Percentiles rank a stretch among this genome's conserved stretches.
Conservation (phyloP, 495 filamentous ascomycete species). For the Pyronema domesticum region DNA sequence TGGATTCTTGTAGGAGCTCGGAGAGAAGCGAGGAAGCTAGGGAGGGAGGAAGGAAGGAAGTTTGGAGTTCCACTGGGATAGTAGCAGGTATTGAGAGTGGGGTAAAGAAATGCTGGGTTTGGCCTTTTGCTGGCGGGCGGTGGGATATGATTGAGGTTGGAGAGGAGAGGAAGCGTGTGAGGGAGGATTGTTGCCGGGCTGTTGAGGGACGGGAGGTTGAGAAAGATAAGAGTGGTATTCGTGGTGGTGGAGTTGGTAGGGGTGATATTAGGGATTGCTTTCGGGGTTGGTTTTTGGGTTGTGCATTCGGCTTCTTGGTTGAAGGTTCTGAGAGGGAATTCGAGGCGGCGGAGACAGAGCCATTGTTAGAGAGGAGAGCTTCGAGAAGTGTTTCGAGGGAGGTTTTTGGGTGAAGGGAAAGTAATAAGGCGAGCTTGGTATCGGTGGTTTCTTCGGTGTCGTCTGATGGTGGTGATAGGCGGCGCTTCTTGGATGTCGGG, state of each 20-base stretch:
- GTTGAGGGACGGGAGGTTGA: slow-evolving; percentile 19
- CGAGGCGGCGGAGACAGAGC: slow-evolving; percentile 47
- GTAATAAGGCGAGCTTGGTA: slow-evolving; percentile 65
- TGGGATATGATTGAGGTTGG: slow-evolving; percentile 11
- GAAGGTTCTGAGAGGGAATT: not conserved
- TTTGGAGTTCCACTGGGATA: slow-evolving; percentile 54
- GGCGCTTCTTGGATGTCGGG: not conserved
- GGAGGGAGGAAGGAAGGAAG: slow-evolving; percentile 62
- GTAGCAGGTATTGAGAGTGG: slow-evolving; percentile 71
- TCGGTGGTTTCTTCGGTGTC: slow-evolving; percentile 63
- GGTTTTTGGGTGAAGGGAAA: slow-evolving; percentile 50
- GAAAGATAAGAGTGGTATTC: slow-evolving; percentile 14
- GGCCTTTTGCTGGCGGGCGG: slow-evolving; percentile 46
- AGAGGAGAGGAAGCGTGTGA: slow-evolving; percentile 33
- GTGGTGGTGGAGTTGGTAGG: not conserved
- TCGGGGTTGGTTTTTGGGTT: not conserved
- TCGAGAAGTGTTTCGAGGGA: slow-evolving; percentile 56
- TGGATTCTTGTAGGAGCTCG: slow-evolving; percentile 59
- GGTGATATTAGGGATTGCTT: not conserved
- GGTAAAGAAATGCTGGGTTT: slow-evolving; percentile 64
- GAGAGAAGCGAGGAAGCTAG: slow-evolving; percentile 53
- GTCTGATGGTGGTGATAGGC: not conserved
- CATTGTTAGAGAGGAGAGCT: slow-evolving; percentile 54
- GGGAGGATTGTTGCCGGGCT: slow-evolving; percentile 39
- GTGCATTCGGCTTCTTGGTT: no score